Base-by-base conservation (phyloP, 2,329 filamentous ascomycete species). In the Phaeosphaeriaceae sp. region DNA sequence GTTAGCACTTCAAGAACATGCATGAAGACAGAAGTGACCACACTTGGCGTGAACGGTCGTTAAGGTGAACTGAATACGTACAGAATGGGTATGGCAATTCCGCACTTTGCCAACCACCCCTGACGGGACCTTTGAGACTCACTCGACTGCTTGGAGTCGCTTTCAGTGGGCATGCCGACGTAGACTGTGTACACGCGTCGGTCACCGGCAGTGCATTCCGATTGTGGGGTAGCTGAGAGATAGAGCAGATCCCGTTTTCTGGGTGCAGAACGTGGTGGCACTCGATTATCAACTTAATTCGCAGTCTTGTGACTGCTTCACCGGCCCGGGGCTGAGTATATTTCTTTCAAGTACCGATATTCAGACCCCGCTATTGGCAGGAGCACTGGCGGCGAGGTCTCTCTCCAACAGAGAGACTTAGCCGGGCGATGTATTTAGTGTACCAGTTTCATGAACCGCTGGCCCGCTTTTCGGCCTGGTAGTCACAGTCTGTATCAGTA, bases 101-200 rank as follows among this genome's bases (percentile, higher is more conserved):
- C 69, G 55, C 71, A 76, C 69, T 64, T 73, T 33, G 67, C 66
- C 56, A 70, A 65, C 58, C 64, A 68, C 50, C 71, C 65, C 31
- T 65, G 49, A 42, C 60, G 57, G 31, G 65, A 33, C 52, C 58
- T 69, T 15, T 70, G 66, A 48, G 66, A 65, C 45, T 70, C 73
- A 60, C 65, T 72, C 54, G 65, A 63, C 55, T 55, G 48, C 55
- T 71, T 70, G 48, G 69, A 53, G 25, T 71, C 67, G 42, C 54
- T 53, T 61, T 73, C 74, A 69, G 57, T 54, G 56, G 66, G 68
- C 74, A 76, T 76, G 51, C 67, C 73, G 69, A 66, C 50, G 52
- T 55, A 44, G 22, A 65, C 54, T 57, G 36, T 62, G 50, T 63
- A 45, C 52, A 48, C 31, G 56, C 48, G 56, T 65, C 58, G 60